These are phyloP conservation scores for Carex cristatella DNA, from an alignment of 176 grass and related monocot species.

Conservation along the genomic window DNA sequence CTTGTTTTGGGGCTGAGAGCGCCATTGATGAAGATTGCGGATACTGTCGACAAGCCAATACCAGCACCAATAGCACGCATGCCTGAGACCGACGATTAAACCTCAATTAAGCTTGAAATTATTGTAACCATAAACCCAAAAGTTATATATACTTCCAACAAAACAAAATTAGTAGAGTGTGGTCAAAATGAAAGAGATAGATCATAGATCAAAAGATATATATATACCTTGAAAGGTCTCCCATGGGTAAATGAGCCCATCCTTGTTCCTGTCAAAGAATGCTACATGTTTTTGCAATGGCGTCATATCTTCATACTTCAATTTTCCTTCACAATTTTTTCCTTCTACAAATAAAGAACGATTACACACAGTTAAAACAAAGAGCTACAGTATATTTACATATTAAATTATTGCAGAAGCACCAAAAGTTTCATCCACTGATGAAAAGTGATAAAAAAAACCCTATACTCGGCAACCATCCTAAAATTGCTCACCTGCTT, in stretches of 20 bases:
- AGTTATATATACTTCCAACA: background rate
- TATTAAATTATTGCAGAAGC: background rate
- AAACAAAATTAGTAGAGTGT: background rate
- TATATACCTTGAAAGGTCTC: constrained; percentile 53
- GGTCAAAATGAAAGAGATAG: background rate
- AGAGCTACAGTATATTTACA: too few species aligned
- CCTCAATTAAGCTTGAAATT: background rate
- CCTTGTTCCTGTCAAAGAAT: constrained; percentile 59
- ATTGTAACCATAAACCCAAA: background rate
- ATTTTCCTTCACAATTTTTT: background rate
- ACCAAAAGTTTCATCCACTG: background rate
- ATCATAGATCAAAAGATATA: background rate
- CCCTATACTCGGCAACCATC: background rate
- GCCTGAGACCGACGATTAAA: constrained; percentile 18
- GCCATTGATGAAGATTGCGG: constrained; percentile 47
- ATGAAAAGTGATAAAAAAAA: background rate
- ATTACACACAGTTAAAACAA: background rate
- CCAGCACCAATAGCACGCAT: constrained; percentile 43
- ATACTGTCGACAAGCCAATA: background rate
- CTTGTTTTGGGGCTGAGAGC: constrained; percentile 27
- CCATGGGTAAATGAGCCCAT: constrained; percentile 41
- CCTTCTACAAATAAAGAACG: constrained; percentile 3
- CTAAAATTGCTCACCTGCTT: constrained; percentile 5
- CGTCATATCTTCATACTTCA: constrained; percentile 27
- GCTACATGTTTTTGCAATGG: constrained; percentile 47